Conservation (phyloP, 2,329 filamentous ascomycete species). For the Xylaria sp. region DNA sequence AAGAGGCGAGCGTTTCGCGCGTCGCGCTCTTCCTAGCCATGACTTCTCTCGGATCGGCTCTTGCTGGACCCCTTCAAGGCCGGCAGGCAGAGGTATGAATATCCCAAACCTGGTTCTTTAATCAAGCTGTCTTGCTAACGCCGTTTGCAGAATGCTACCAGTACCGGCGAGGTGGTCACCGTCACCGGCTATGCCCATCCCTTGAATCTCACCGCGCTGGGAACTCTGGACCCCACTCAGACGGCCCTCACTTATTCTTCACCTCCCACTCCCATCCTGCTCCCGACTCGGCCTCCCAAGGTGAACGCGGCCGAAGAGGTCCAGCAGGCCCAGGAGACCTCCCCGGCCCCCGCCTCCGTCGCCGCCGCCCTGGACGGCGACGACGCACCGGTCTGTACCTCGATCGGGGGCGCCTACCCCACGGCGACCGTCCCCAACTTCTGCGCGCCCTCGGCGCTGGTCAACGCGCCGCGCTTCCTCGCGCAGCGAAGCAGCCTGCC, state of each 20-base stretch:
- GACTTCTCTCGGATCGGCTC: conserved; percentile 4
- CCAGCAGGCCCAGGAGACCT: not conserved
- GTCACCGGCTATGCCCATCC: conserved; percentile 35
- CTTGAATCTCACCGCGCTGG: conserved; percentile 30
- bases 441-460: conserved; percentile 34
- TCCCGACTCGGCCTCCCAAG: conserved; percentile 17
- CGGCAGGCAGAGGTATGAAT: conserved; percentile 16
- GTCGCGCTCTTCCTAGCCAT: conserved; percentile 1
- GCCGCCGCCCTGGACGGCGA: not conserved
- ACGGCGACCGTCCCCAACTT: conserved; percentile 35
- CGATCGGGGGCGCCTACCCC: conserved; percentile 30
- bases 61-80: conserved; percentile 13
- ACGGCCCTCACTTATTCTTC: conserved; percentile 31
- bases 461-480: conserved; percentile 30
- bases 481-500: conserved; percentile 13
- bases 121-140: conserved; percentile 2
- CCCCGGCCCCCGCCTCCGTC: not conserved
- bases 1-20: conserved; percentile 6
- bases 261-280: conserved; percentile 31
- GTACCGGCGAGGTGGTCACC: conserved; percentile 15
- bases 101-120: not conserved
- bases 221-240: conserved; percentile 23
- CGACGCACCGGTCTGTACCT: conserved; percentile 24
- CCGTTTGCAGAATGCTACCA: conserved; percentile 11
- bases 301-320: conserved; percentile 34